phyloP scores from a whole-genome alignment of 129 eudicot genomes.

The Deinandra increscens region DNA sequence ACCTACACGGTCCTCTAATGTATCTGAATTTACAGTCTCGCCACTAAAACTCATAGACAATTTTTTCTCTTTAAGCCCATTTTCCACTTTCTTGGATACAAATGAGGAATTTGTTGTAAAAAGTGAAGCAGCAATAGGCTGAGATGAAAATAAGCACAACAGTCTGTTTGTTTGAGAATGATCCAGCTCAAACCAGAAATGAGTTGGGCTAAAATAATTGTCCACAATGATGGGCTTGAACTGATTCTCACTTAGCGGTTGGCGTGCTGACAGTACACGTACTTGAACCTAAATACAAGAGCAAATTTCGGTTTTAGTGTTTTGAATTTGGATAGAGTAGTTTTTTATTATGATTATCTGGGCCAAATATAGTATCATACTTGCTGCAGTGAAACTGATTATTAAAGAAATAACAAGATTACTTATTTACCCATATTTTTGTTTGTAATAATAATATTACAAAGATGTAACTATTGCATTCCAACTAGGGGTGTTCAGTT shows the following conservation, averaged over 20 bases:
- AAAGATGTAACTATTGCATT: background rate
- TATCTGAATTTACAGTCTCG: background rate
- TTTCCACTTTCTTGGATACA: constrained; percentile 23
- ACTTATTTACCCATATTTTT: background rate
- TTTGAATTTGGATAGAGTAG: background rate
- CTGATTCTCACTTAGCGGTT: constrained; percentile 51
- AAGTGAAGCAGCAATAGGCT: constrained; percentile 32
- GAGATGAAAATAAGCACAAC: constrained; percentile 44
- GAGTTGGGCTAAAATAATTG: constrained; percentile 50
- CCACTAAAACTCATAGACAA: constrained; percentile 1
- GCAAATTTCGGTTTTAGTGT: background rate
- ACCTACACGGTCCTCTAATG: constrained; percentile 8
- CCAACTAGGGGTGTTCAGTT: too few relatives aligned
- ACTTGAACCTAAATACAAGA: constrained; percentile 58
- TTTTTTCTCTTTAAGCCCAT: constrained; percentile 19
- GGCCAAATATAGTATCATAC: background rate
- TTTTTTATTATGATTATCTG: background rate
- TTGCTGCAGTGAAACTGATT: background rate
- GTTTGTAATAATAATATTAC: background rate
- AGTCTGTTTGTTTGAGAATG: constrained; percentile 61
- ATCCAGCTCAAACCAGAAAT: constrained; percentile 86
- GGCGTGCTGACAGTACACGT: constrained; percentile 45
- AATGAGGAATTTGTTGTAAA: constrained; percentile 15
- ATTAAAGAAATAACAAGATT: background rate
- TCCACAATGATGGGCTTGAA: constrained; percentile 61